Conservation (phyloP, 2,329 filamentous ascomycete genomes). For the Hortaea werneckii region DNA sequence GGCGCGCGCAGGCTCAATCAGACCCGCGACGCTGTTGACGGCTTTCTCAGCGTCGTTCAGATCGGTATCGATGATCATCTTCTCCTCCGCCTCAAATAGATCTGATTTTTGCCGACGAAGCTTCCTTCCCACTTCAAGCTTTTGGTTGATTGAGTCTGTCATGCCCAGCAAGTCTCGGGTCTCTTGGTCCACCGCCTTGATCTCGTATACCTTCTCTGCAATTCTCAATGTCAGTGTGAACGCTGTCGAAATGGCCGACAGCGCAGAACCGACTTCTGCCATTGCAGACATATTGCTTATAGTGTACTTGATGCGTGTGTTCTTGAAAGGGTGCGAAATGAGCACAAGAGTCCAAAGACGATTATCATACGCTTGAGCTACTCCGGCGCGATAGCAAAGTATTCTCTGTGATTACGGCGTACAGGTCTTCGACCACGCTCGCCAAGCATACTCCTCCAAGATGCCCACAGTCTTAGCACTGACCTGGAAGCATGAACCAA, state of each 20-base stretch:
- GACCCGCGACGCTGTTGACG: slow-evolving; percentile 5
- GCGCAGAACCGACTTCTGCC: not conserved
- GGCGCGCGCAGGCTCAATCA: slow-evolving; percentile 8
- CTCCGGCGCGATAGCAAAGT: not conserved
- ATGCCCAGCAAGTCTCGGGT: slow-evolving; percentile 7
- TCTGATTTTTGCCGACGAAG: slow-evolving; percentile 7
- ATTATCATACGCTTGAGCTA: not conserved
- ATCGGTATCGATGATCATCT: slow-evolving; percentile 5
- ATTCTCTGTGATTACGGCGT: not conserved
- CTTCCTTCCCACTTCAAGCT: slow-evolving; percentile 6
- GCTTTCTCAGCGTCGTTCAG: slow-evolving; percentile 7
- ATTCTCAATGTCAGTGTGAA: not conserved
- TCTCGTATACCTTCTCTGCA: slow-evolving; percentile 7
- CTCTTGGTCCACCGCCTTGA: slow-evolving; percentile 9
- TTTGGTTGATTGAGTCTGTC: slow-evolving; percentile 5
- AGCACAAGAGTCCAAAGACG: too few species aligned
- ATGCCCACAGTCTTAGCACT: not conserved
- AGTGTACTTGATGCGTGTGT: too few species aligned
- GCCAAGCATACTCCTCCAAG: not conserved
- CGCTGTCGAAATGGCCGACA: not conserved
- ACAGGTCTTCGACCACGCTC: not conserved
- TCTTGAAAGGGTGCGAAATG: too few species aligned
- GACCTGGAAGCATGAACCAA: too few species aligned
- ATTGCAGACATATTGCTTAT: not conserved
- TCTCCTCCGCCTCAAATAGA: slow-evolving; percentile 4